A percentile compares a stretch with the other conserved stretches of the same genome.
phyloP scores from a whole-genome alignment of 306 rosid genomes.

The Albizia julibrissin region DNA sequence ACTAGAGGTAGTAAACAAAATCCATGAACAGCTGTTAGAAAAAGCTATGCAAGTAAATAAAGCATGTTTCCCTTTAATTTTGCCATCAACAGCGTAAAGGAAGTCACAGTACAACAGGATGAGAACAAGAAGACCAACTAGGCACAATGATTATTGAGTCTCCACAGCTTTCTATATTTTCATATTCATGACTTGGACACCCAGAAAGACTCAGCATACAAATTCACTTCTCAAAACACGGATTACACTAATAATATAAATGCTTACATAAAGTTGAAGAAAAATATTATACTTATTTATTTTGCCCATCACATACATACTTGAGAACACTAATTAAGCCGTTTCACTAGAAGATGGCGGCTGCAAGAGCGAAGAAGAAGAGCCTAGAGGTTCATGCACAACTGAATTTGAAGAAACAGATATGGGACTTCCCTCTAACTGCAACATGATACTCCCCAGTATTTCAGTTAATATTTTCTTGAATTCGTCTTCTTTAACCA shows the following conservation, averaged over 20 bases:
- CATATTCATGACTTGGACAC: conserved; percentile 7
- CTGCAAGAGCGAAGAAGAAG: conserved; percentile 74
- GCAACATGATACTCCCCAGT: conserved; percentile 71
- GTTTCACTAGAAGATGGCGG: conserved; percentile 57
- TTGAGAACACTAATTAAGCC: conserved; percentile 19
- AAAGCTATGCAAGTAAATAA: background rate
- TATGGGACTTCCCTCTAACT: conserved; percentile 74
- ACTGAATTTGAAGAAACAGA: conserved; percentile 78
- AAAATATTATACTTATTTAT: conserved; percentile 20
- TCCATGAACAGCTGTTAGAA: background rate
- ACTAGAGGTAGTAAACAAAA: background rate
- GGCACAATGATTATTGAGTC: background rate
- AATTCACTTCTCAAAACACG: conserved; percentile 26
- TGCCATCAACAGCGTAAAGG: background rate
- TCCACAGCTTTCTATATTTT: conserved; percentile 24
- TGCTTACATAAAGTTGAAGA: conserved; percentile 26
- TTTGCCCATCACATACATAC: conserved; percentile 22
- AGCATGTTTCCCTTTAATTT: conserved; percentile 5
- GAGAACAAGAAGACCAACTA: background rate
- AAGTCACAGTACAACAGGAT: background rate
- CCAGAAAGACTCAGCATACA: conserved; percentile 1
- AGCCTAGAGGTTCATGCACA: conserved; percentile 80
- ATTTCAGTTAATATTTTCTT: conserved; percentile 70
- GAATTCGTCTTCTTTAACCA: conserved; percentile 83
- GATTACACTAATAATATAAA: conserved; percentile 12